Conservation (phyloP, 2,329 filamentous ascomycete genomes). For the Blastomyces emzantsi region DNA sequence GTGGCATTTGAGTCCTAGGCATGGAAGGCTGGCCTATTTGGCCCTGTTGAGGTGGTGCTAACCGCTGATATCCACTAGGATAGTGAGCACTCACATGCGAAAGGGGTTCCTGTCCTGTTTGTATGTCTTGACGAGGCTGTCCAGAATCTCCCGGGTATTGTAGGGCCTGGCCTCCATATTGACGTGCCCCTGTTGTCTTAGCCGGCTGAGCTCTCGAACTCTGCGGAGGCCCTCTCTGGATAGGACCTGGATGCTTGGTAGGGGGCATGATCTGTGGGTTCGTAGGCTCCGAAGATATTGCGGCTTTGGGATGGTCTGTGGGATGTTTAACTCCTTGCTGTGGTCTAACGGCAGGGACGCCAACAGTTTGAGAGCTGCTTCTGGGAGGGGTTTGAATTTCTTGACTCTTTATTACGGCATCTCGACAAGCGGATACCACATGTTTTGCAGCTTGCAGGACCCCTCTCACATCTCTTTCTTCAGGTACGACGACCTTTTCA, state of each 20-base stretch:
- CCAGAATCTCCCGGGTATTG: background rate
- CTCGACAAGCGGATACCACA: background rate
- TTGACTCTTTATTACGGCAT: no score
- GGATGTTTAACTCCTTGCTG: background rate
- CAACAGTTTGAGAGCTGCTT: background rate
- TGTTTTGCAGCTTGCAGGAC: slow-evolving; percentile 12
- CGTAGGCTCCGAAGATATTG: background rate
- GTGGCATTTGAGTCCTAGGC: no score
- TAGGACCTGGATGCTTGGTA: background rate
- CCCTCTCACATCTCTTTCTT: slow-evolving; percentile 13
- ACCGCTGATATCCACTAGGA: background rate
- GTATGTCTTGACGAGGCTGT: no score
- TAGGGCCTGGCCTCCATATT: background rate
- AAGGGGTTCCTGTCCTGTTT: background rate
- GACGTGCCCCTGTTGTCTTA: background rate
- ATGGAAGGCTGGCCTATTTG: background rate
- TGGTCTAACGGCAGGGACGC: background rate
- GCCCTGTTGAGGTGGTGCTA: background rate
- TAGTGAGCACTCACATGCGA: background rate
- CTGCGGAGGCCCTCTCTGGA: background rate
- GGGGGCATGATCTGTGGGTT: background rate
- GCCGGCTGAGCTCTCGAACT: background rate
- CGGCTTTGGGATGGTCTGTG: background rate
- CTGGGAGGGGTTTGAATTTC: background rate
- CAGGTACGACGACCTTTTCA: slow-evolving; percentile 26